Percentiles rank a stretch among this genome's conserved stretches.
Evolutionary conservation across 208 protist species (phyloP).

Genomic region (Wallacemonas sp.): DNA sequence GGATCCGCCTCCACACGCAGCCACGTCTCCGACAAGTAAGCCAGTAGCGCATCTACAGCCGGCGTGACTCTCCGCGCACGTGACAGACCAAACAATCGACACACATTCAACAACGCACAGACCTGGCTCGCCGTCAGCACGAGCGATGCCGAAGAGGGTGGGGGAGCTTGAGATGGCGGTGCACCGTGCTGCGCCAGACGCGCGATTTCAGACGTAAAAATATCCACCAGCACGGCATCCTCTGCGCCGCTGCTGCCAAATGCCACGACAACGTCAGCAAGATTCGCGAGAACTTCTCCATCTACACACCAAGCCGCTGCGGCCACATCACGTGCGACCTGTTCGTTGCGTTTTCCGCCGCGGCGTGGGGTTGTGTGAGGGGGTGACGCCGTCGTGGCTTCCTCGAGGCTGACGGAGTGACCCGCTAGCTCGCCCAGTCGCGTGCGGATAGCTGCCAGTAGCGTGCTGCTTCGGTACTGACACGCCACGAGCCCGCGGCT

Average conservation of each 20-base stretch:
- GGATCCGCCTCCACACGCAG: neutral
- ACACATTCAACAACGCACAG: neutral
- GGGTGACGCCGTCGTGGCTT: too few relatives aligned
- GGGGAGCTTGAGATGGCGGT: too few relatives aligned
- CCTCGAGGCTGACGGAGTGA: too few relatives aligned
- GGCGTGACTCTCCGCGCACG: constrained; percentile 23
- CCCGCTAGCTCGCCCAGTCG: constrained; percentile 33
- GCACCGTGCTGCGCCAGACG: neutral
- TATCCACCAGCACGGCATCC: constrained; percentile 30
- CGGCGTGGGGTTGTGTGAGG: too few relatives aligned
- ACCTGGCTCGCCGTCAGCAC: neutral
- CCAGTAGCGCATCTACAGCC: constrained; percentile 38
- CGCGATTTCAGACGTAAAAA: constrained; percentile 31
- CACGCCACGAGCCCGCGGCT: constrained; percentile 61
- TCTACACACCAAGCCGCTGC: constrained; percentile 22
- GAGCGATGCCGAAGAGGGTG: constrained; percentile 23
- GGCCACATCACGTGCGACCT: too few relatives aligned
- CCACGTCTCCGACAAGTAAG: constrained; percentile 10
- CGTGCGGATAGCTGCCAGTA: constrained; percentile 38
- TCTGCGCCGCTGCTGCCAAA: constrained; percentile 54
- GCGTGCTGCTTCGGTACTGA: constrained; percentile 49
- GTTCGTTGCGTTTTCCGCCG: too few relatives aligned
- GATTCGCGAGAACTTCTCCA: constrained; percentile 18
- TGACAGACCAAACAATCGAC: neutral
- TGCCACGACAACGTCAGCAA: constrained; percentile 44